Evolutionary conservation across 768 basidiomycete species (phyloP).

Genomic region (Lentinus tigrinus): DNA sequence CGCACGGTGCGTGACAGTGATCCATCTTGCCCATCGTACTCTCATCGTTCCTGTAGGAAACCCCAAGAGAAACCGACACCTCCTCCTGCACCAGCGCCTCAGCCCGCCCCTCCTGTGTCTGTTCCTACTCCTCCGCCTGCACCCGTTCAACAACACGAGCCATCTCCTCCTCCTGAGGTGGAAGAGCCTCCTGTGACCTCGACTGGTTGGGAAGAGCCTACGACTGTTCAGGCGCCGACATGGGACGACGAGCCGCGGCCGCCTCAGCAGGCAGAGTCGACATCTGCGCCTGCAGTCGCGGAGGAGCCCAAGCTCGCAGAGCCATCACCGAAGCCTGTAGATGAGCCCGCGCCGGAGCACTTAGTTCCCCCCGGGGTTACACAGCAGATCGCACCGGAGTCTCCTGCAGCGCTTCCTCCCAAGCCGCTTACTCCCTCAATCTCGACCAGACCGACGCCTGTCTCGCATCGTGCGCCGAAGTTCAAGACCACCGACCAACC

Average conservation of each 20-base stretch:
- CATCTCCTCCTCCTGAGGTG: conserved; percentile 19
- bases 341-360: conserved; percentile 54
- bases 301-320: conserved; percentile 13
- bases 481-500: conserved; percentile 77
- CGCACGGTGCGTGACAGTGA: conserved; percentile 53
- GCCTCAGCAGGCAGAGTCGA: conserved; percentile 21
- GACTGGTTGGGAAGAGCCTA: conserved; percentile 37
- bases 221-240: conserved; percentile 34
- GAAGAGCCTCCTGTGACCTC: conserved; percentile 10
- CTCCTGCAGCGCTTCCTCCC: conserved; percentile 29
- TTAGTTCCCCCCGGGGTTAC: conserved; percentile 4
- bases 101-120: conserved; percentile 24
- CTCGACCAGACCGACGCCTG: conserved; percentile 49
- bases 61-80: conserved; percentile 64
- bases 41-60: conserved; percentile 33
- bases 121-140: conserved; percentile 30
- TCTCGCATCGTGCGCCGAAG: conserved; percentile 56
- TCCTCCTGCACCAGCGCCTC: conserved; percentile 32
- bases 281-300: conserved; percentile 18
- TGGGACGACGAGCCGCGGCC: conserved; percentile 37
- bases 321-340: conserved; percentile 27
- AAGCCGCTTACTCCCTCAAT: conserved; percentile 44
- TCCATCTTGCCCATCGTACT: background rate
- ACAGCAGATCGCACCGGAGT: conserved; percentile 18
- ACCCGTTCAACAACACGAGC: conserved; percentile 27